Evolutionary conservation across 2,329 filamentous ascomycete species (phyloP), one percentile per base, ranked within the genome.

Genomic region (Xylaria sp.): DNA sequence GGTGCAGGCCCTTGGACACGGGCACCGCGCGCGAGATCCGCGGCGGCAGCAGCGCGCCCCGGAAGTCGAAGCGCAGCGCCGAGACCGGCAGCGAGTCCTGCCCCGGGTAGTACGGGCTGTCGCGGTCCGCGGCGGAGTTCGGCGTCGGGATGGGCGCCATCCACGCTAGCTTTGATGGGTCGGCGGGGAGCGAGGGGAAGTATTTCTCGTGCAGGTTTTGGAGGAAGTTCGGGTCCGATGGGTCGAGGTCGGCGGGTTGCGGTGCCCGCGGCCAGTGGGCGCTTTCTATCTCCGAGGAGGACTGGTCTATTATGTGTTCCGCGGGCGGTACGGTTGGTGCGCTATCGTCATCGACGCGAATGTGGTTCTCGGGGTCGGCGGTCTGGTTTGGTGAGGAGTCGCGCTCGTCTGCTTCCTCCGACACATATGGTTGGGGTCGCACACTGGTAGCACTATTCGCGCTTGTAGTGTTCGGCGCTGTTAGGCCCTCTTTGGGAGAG

Each of bases 91-190:
- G 84, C 3, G 86, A 85, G 40, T 85, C 81, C 63, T 92, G 88
- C 13, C 86, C 83, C 0, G 94, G 93, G 73, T 94, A 91, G 79
- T 98, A 98, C 8, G 92, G 85, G 2, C 90, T 92, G 67, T 89
- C 85, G 66, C 82, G 83, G 71, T 91, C 88, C 21, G 87, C 87
- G 41, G 84, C 75, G 43, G 86, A 88, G 72, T 87, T 84, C 47
- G 85, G 76, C 4, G 88, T 87, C 6, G 88, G 87, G 51, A 90
- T 73, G 13, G 90, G 89, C 52, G 89, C 87, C 85, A 98, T 95
- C 94, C 94, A 99, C 19, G 92, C 91, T 3, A 97, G 86, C 54
- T 91, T 90, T 60, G 89, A 88, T 0, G 93, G 93, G 75, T 97
- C 92, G 56, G 93, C 87, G 1, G 93, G 87, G 1, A 97, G 88